Conservation (phyloP, 2,329 filamentous ascomycete species). For the Aspergillus pseudonomiae region DNA sequence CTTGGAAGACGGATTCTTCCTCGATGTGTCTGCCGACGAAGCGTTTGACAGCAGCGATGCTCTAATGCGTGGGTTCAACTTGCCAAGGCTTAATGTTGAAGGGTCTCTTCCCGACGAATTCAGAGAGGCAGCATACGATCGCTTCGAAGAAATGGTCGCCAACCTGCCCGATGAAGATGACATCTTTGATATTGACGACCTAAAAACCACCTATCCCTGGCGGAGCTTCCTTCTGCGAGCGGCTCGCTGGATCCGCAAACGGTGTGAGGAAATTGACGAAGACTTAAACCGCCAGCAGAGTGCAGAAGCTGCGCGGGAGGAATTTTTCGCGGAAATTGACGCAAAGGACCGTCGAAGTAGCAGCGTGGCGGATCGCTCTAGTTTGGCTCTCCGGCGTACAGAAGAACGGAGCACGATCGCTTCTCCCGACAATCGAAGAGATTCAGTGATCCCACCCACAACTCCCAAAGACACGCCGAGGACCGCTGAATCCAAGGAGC, state of each 20-base stretch:
- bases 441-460: background rate
- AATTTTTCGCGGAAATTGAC: slow-evolving; percentile 22
- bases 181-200: slow-evolving; percentile 44
- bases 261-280: slow-evolving; percentile 49
- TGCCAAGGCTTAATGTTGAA: slow-evolving; percentile 41
- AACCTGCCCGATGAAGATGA: slow-evolving; percentile 39
- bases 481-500: slow-evolving; percentile 4
- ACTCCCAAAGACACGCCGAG: background rate
- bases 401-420: background rate
- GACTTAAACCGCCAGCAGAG: slow-evolving; percentile 49
- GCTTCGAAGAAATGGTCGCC: slow-evolving; percentile 41
- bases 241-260: slow-evolving; percentile 51
- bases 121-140: slow-evolving; percentile 37
- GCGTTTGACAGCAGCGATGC: slow-evolving; percentile 8
- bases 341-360: slow-evolving; percentile 15
- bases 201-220: slow-evolving; percentile 56
- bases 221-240: slow-evolving; percentile 48
- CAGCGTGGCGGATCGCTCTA: slow-evolving; percentile 19
- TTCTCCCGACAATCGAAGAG: background rate
- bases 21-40: slow-evolving; percentile 22
- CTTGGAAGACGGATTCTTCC: slow-evolving; percentile 48
- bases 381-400: background rate
- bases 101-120: slow-evolving; percentile 41
- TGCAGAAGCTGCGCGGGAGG: slow-evolving; percentile 33
- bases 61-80: slow-evolving; percentile 31